Evolutionary conservation across 2,329 filamentous ascomycete genomes (phyloP).

Genomic region (Penicillium sp.): DNA sequence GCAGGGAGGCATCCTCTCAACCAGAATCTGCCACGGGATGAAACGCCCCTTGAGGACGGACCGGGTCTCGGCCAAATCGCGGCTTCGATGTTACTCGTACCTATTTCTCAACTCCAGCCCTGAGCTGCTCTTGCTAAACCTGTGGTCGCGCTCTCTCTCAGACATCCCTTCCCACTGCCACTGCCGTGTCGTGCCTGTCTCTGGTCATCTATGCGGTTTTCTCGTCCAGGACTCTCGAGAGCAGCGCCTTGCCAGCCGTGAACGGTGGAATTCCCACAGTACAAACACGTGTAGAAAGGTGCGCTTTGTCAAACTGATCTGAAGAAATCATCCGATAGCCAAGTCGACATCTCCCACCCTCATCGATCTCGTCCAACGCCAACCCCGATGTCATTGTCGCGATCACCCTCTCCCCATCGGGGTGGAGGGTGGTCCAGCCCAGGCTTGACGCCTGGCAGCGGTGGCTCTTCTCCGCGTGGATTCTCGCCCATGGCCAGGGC

Average conservation of each 20-base stretch:
- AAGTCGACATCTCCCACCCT: neutral
- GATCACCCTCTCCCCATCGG: slow-evolving; percentile 77
- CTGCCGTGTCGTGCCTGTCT: too few relatives aligned
- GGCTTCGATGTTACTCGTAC: too few relatives aligned
- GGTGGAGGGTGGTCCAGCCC: slow-evolving; percentile 87
- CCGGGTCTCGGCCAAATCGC: too few relatives aligned
- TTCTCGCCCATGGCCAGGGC: slow-evolving; percentile 21
- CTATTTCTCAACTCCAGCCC: too few relatives aligned
- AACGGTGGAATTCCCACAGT: too few relatives aligned
- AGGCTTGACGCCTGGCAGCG: slow-evolving; percentile 66
- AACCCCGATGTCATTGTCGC: slow-evolving; percentile 71
- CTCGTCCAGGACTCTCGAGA: too few relatives aligned
- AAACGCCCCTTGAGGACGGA: slow-evolving; percentile 1
- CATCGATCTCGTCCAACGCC: slow-evolving; percentile 42
- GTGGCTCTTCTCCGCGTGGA: slow-evolving; percentile 59
- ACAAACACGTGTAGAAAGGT: too few relatives aligned
- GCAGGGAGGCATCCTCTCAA: neutral
- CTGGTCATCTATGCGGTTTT: too few relatives aligned
- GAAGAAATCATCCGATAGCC: neutral
- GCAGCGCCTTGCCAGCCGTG: too few relatives aligned
- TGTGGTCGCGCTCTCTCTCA: too few relatives aligned
- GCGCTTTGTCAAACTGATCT: neutral
- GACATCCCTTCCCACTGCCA: too few relatives aligned
- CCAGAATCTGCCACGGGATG: neutral
- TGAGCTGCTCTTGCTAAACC: too few relatives aligned